Conservation (phyloP, 257 asterid genomes). For the Rehmannia glutinosa region DNA sequence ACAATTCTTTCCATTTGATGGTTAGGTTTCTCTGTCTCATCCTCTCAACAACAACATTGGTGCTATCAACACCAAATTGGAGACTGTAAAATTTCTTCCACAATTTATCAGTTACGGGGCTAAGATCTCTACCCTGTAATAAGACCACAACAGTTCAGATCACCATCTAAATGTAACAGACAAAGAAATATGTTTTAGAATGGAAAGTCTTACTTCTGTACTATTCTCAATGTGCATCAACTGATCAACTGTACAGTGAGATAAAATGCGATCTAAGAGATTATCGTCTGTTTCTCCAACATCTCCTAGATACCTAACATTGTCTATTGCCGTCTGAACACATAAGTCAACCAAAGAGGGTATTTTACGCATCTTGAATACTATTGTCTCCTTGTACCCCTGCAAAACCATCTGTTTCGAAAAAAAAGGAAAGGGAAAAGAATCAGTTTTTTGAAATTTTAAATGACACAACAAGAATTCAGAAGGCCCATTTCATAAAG, state of each 20-base stretch:
- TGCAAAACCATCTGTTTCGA: neutral
- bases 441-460: neutral
- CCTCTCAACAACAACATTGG: conserved; percentile 38
- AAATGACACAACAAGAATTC: neutral
- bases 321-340: conserved; percentile 62
- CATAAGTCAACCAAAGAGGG: conserved; percentile 86
- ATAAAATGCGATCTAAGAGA: conserved; percentile 72
- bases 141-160: conserved; percentile 1
- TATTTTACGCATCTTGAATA: conserved; percentile 21
- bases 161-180: neutral
- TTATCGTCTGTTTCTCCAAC: conserved; percentile 77
- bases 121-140: conserved; percentile 81
- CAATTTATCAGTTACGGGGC: conserved; percentile 60
- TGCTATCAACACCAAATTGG: conserved; percentile 52
- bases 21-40: conserved; percentile 43
- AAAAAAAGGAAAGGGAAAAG: neutral
- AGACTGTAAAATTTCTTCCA: conserved; percentile 68
- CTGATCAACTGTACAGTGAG: conserved; percentile 78
- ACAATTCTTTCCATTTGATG: conserved; percentile 62
- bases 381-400: conserved; percentile 21
- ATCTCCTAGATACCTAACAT: conserved; percentile 78
- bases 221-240: conserved; percentile 65
- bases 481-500: neutral
- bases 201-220: conserved; percentile 47
- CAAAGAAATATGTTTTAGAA: neutral